Conservation (phyloP, 441 rosid species). For the Viola pubescens region DNA sequence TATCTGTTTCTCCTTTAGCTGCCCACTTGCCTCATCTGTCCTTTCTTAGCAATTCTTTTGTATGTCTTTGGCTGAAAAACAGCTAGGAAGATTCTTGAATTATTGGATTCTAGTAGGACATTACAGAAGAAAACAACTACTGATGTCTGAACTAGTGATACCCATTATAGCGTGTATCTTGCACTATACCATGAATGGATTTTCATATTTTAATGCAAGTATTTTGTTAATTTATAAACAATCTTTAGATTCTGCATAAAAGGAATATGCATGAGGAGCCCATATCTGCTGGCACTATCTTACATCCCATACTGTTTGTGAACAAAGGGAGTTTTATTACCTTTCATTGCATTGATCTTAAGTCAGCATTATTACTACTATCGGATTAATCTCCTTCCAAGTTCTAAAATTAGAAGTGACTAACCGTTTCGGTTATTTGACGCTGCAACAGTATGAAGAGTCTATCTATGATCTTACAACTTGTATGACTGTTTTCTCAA, state of each 20-base stretch:
- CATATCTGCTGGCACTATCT: no score
- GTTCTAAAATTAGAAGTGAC: no score
- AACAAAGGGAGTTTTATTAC: no score
- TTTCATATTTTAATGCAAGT: neutral
- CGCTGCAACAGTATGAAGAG: no score
- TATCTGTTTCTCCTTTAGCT: neutral
- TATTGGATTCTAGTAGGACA: neutral
- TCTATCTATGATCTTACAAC: no score
- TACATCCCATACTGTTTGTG: no score
- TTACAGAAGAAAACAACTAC: neutral
- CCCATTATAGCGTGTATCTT: neutral
- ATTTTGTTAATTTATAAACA: neutral
- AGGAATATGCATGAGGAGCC: no score
- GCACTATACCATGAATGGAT: neutral
- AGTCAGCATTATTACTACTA: no score
- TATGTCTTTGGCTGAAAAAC: neutral
- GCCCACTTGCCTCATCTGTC: neutral
- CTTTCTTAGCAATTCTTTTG: constrained; percentile 6
- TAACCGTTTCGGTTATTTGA: no score
- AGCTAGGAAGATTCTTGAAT: neutral
- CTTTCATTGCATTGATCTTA: no score
- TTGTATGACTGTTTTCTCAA: no score
- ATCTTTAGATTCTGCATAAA: neutral
- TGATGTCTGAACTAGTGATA: neutral
- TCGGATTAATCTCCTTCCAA: no score